These are phyloP conservation scores for Vigna hirtella DNA, from an alignment of 306 rosid genomes.

Conservation along the genomic window DNA sequence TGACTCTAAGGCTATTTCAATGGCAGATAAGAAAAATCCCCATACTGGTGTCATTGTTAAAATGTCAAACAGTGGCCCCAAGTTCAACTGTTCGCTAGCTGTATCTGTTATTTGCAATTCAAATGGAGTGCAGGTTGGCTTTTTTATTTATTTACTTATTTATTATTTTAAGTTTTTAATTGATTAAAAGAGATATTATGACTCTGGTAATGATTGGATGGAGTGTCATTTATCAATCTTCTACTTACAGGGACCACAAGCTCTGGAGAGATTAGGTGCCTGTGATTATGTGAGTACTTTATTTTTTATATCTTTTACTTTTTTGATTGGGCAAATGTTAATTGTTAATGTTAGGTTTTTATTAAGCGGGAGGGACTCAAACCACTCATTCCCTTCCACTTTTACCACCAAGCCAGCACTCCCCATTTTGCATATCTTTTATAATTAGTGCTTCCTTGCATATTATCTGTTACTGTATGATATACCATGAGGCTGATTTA, in stretches of 20 bases:
- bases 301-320: not conserved
- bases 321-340: too few relatives aligned
- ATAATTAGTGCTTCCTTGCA: constrained; percentile 29
- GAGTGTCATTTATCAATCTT: constrained; percentile 39
- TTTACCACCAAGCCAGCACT: too few relatives aligned
- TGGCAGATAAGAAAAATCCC: constrained; percentile 83
- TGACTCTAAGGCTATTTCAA: constrained; percentile 38
- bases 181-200: constrained; percentile 33
- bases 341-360: too few relatives aligned
- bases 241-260: constrained; percentile 68
- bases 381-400: too few relatives aligned
- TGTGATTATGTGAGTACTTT: constrained; percentile 84
- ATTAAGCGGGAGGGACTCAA: too few relatives aligned
- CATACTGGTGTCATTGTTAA: constrained; percentile 74
- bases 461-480: constrained; percentile 21
- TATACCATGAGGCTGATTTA: constrained; percentile 5
- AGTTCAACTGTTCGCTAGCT: constrained; percentile 81
- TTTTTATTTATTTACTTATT: constrained; percentile 12
- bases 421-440: not conserved
- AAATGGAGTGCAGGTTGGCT: constrained; percentile 69
- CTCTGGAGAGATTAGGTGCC: constrained; percentile 64
- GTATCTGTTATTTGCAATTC: constrained; percentile 81
- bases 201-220: constrained; percentile 28
- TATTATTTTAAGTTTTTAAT: not conserved
- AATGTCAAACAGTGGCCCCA: constrained; percentile 64